Evolutionary conservation across 192 early-diverging fungal species (phyloP).

Genomic region (Umbelopsis sp.): DNA sequence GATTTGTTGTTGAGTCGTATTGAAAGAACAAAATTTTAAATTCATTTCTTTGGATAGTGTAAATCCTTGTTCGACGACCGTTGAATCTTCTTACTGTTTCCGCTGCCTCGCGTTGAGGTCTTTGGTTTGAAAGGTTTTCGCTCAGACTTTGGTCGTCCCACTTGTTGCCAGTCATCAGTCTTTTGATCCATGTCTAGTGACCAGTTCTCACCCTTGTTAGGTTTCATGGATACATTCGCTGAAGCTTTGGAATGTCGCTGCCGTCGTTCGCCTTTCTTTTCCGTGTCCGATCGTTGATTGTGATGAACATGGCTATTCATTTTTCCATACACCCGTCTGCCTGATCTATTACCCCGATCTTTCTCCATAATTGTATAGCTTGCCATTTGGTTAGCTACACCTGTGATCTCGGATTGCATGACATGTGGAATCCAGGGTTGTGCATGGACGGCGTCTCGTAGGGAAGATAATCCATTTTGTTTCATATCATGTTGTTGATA

Average conservation of each 20-base stretch:
- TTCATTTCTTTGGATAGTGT: not conserved
- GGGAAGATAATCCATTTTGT: not conserved
- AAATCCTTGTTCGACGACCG: not conserved
- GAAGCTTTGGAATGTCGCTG: not conserved
- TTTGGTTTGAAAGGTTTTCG: conserved; percentile 6
- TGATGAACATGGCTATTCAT: not conserved
- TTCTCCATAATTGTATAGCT: not conserved
- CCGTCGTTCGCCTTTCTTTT: not conserved
- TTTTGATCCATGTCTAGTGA: not conserved
- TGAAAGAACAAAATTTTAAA: not conserved
- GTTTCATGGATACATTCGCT: too few species aligned
- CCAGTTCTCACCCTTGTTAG: not conserved
- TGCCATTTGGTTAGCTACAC: not conserved
- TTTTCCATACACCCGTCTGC: not conserved
- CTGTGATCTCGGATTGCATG: not conserved
- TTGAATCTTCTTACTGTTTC: not conserved
- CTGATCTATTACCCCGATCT: not conserved
- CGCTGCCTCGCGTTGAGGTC: not conserved
- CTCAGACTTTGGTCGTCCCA: not conserved
- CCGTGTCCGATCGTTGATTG: not conserved
- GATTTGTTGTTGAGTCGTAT: not conserved
- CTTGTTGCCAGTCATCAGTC: not conserved
- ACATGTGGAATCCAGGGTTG: not conserved
- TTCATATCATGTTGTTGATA: not conserved
- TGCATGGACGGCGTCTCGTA: not conserved